Conservation (phyloP, 2,329 filamentous ascomycete genomes). For the Aspergillus texensis region DNA sequence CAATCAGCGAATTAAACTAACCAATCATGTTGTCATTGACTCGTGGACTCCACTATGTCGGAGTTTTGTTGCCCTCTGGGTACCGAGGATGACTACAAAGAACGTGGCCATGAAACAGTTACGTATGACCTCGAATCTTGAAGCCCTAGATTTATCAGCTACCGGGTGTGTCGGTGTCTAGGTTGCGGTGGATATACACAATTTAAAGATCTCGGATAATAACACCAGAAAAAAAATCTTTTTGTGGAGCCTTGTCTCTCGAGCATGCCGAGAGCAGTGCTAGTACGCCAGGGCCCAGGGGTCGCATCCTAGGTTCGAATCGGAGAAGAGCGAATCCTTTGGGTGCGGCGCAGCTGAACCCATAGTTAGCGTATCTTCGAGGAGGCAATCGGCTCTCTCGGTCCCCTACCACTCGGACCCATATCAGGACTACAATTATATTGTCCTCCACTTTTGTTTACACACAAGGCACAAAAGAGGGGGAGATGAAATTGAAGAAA, state of each 20-base stretch:
- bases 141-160: background rate
- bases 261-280: background rate
- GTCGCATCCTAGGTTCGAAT: background rate
- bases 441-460: background rate
- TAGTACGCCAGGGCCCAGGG: background rate
- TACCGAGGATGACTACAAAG: background rate
- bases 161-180: background rate
- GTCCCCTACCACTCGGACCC: background rate
- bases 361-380: conserved; percentile 4
- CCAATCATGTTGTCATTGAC: background rate
- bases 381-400: background rate
- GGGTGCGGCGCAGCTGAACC: conserved; percentile 5
- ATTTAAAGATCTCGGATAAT: background rate
- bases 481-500: background rate
- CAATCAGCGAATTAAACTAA: background rate
- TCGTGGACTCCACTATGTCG: background rate
- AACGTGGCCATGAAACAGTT: background rate
- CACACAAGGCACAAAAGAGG: background rate
- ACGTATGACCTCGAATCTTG: background rate
- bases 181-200: background rate
- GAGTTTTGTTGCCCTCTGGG: background rate
- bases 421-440: background rate
- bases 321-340: conserved; percentile 7
- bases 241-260: background rate
- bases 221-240: background rate